phyloP scores from a whole-genome alignment of 148 eudicot genomes.

The Silene uniflora region DNA sequence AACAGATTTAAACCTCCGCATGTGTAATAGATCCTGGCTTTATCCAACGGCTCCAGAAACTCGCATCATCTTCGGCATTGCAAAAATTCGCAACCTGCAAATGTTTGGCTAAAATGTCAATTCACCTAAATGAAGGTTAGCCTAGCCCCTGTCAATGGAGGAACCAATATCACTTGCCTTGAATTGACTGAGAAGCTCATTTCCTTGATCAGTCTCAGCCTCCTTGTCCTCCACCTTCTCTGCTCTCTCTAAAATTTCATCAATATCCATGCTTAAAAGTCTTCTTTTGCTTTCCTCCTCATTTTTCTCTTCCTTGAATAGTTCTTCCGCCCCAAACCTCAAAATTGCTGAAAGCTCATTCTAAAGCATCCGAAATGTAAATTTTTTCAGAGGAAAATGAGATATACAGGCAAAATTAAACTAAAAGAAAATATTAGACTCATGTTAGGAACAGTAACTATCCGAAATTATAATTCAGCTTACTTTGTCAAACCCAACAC shows the following conservation, averaged over 20 bases:
- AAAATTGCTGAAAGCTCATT: slow-evolving; percentile 99
- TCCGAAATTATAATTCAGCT: slow-evolving; percentile 19
- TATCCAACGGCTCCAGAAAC: slow-evolving; percentile 99
- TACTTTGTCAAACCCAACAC: slow-evolving; percentile 83
- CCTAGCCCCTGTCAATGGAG: not conserved
- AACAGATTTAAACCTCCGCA: slow-evolving; percentile 62
- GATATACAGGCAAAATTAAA: not conserved
- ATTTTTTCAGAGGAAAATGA: not conserved
- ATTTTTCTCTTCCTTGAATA: slow-evolving; percentile 90
- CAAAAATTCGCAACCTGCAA: slow-evolving; percentile 88
- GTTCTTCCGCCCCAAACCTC: slow-evolving; percentile 97
- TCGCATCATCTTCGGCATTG: slow-evolving; percentile 95
- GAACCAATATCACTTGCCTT: slow-evolving; percentile 41
- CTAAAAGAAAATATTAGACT: not conserved
- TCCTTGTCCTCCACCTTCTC: slow-evolving; percentile 92
- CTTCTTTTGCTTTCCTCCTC: slow-evolving; percentile 97
- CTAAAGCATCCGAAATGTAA: slow-evolving; percentile 35
- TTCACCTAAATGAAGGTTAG: not conserved
- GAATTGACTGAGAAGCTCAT: slow-evolving; percentile 87
- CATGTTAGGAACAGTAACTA: not conserved
- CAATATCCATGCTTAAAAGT: slow-evolving; percentile 88
- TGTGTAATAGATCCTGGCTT: slow-evolving; percentile 83
- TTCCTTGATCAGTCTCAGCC: slow-evolving; percentile 59
- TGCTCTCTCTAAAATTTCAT: slow-evolving; percentile 98
- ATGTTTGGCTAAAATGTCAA: slow-evolving; percentile 15